phyloP scores from a whole-genome alignment of 805 yeast genomes.

The Lipomyces spencermartinsiae region DNA sequence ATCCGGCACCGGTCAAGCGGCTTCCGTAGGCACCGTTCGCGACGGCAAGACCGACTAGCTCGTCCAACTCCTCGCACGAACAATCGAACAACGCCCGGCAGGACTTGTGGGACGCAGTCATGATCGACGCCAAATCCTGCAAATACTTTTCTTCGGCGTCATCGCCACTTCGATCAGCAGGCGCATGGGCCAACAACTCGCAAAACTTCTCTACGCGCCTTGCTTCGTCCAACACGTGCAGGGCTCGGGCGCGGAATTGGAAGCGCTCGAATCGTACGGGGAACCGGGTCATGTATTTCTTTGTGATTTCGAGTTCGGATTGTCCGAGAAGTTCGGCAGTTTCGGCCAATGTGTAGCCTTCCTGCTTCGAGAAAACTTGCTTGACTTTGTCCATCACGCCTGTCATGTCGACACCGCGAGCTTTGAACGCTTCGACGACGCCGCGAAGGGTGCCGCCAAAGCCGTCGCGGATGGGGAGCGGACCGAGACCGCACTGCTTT shows the following conservation, averaged over 20 bases:
- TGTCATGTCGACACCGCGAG: slow-evolving; percentile 53
- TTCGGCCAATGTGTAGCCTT: slow-evolving; percentile 59
- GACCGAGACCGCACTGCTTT: slow-evolving; percentile 56
- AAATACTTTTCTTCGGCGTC: slow-evolving; percentile 47
- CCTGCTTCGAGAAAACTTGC: slow-evolving; percentile 48
- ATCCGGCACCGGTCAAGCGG: slow-evolving; percentile 80
- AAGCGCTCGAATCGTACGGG: slow-evolving; percentile 65
- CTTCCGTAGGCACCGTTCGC: slow-evolving; percentile 67
- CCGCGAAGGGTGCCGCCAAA: slow-evolving; percentile 67
- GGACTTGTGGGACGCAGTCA: slow-evolving; percentile 66
- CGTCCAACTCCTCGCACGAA: slow-evolving; percentile 62
- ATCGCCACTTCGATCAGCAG: slow-evolving; percentile 7
- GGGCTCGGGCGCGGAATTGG: slow-evolving; percentile 62
- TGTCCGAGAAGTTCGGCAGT: slow-evolving; percentile 54
- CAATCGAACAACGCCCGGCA: slow-evolving; percentile 58
- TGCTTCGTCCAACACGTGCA: slow-evolving; percentile 69
- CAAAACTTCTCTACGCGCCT: slow-evolving; percentile 61
- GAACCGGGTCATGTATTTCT: slow-evolving; percentile 56
- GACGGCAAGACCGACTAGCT: slow-evolving; percentile 60
- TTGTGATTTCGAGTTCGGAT: slow-evolving; percentile 52
- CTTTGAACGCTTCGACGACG: slow-evolving; percentile 60
- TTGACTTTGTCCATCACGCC: slow-evolving; percentile 54
- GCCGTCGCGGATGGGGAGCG: slow-evolving; percentile 48
- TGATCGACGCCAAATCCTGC: slow-evolving; percentile 56
- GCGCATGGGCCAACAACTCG: slow-evolving; percentile 47